Base-by-base conservation (phyloP, 495 filamentous ascomycete species). In the Talaromyces adpressus region DNA sequence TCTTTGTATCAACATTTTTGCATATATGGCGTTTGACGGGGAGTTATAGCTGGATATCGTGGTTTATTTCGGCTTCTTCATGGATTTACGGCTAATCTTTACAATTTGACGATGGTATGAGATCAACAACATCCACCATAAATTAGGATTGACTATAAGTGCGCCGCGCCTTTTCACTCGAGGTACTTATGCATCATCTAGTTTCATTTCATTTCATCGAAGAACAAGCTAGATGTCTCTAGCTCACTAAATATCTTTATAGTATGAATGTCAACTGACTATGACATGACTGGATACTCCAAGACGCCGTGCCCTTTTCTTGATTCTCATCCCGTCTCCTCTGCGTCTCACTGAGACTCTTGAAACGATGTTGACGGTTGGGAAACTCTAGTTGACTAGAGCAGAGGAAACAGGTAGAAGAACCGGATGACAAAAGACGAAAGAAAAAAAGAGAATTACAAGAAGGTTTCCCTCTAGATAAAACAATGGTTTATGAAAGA, bases 251-350 rank as follows among this genome's bases (percentile, higher is more conserved):
- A 58, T 58, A 36, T 58, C 29, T 58, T 36, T 49, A 60, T 58
- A 32, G 22, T 62, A 41, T 45, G 34, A 47, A 22, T 29, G 58
- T 47, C 56, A 58, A 58, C 27, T 22, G 18, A 58, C 16, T 36
- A 58, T 58, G 60, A 62, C 27, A 32, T 58, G 60, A 53, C 45
- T 51, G 23, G 29, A 30, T 62, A 76, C 73, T 73, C 73, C 72
- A 66, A 70, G 72, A 73, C 73, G 74, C 76, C 75, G 65, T 67
- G 64, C 61, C 67, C 67, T 62, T 65, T 60, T 64, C 61, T 25
- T 61, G 52, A 34, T 41, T 63, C 30, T 54, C 22, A 29, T 49
- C 9, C 6, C 14, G 30, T 62, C 57, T 63, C 65, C 63, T 61
- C 9, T 36, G 36, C 41, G 25, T 63, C 58, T 51, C 62, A 47